Evolutionary conservation across 495 filamentous ascomycete species (phyloP), one percentile per base, ranked within the genome.

Genomic region (Lasiosphaeris hirsuta): DNA sequence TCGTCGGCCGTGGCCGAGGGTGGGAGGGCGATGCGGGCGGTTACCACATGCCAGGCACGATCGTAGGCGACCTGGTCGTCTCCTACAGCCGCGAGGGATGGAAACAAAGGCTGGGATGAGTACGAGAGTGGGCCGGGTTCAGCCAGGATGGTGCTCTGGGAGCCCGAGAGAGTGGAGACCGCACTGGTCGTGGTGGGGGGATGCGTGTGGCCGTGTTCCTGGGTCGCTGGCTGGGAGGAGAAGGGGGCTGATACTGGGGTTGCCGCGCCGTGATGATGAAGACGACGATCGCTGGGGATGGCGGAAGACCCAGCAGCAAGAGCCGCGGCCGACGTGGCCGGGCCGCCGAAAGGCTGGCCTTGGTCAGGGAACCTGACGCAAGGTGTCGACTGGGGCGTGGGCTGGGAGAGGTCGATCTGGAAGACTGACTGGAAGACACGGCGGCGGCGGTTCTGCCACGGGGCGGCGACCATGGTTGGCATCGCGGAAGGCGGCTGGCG

Each of bases 21-120:
- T 10, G 85, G 83, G 3, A 90, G 69, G 5, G 75, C 69, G 13
- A 92, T 78, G 45, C 81, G 83, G 38, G 76, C 72, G 10, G 86
- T 90, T 44, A 86, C 87, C 2, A 77, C 70, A 64, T 83, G 81
- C 86, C 89, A 90, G 38, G 87, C 83, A 51, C 81, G 78, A 60
- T 88, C 81, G 80, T 84, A 90, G 52, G 70, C 70, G 51, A 77
- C 73, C 64, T 86, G 84, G 56, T 90, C 82, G 40, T 69, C 62
- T 17, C 58, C 65, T 10, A 56, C 56, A n/a, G 53, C 42, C 3
- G 48, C 48, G n/a, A 69, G 65, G 4, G 58, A 56, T 19, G 61
- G 61, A 23, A 64, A 60, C 34, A 60, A 65, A 2, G 66, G 68
- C 14, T 65, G 62, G 38, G 53, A 36, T 38, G 51, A 14, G 33